These are phyloP conservation scores for Globisporangium radiosum DNA, from an alignment of 352 stramenopile genomes.

Conservation along the genomic window DNA sequence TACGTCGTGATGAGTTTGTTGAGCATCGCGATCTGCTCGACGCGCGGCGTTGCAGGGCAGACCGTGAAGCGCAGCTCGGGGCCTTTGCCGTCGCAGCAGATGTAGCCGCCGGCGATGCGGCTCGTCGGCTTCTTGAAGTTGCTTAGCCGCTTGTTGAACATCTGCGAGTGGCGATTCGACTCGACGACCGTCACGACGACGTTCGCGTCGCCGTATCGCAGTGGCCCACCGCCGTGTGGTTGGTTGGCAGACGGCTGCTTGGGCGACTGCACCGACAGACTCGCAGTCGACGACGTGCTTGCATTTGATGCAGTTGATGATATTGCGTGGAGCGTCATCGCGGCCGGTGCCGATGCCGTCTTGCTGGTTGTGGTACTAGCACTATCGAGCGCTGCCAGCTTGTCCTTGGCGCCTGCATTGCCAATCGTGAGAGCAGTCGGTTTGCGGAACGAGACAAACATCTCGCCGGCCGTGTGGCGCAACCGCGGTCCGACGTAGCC, in stretches of 20 bases:
- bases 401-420: background rate
- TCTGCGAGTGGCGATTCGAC: slow-evolving; percentile 76
- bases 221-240: slow-evolving; percentile 14
- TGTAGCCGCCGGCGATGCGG: slow-evolving; percentile 72
- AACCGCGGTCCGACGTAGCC: slow-evolving; percentile 71
- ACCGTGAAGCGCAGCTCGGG: slow-evolving; percentile 62
- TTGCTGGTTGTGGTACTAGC: slow-evolving; percentile 1
- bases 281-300: slow-evolving; percentile 4
- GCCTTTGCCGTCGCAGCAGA: slow-evolving; percentile 84
- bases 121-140: slow-evolving; percentile 87
- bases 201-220: slow-evolving; percentile 67
- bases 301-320: slow-evolving; percentile 6
- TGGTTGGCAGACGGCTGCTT: slow-evolving; percentile 5
- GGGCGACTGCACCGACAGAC: slow-evolving; percentile 2
- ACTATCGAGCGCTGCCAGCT: too few relatives aligned
- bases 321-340: slow-evolving; percentile 1
- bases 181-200: slow-evolving; percentile 71
- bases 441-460: slow-evolving; percentile 64
- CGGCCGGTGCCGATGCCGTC: slow-evolving; percentile 10
- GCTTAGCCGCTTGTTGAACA: slow-evolving; percentile 80
- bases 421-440: background rate
- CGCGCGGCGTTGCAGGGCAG: slow-evolving; percentile 46
- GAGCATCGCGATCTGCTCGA: slow-evolving; percentile 81
- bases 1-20: slow-evolving; percentile 83
- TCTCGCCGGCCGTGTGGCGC: slow-evolving; percentile 62